Conservation (phyloP, 306 rosid species). For the Casuarina cunninghamiana region DNA sequence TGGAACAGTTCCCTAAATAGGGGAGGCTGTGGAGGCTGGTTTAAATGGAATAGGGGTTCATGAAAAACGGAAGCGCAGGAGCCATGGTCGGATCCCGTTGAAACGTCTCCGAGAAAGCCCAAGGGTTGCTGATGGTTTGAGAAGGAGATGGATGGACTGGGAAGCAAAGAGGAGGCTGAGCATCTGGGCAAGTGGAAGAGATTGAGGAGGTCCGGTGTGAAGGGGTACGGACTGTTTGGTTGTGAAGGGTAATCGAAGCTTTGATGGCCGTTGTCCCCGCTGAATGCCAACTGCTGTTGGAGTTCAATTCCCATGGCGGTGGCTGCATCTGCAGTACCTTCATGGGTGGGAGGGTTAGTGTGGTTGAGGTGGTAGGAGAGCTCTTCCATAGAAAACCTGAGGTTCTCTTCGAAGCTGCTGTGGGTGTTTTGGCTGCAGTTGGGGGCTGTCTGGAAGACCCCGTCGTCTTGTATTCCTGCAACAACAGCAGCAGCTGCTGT, state of each 20-base stretch:
- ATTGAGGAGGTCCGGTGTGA: constrained; percentile 69
- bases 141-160: constrained; percentile 48
- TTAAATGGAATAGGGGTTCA: constrained; percentile 76
- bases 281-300: constrained; percentile 47
- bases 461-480: constrained; percentile 15
- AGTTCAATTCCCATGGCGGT: constrained; percentile 44
- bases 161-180: constrained; percentile 57
- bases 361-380: constrained; percentile 39
- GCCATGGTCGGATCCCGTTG: constrained; percentile 44
- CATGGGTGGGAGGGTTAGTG: constrained; percentile 42
- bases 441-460: constrained; percentile 22
- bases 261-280: constrained; percentile 26
- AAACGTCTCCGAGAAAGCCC: constrained; percentile 55
- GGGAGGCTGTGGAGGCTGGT: constrained; percentile 91
- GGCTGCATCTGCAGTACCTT: constrained; percentile 22
- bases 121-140: constrained; percentile 50
- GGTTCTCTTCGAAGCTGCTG: constrained; percentile 45
- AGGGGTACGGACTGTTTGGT: constrained; percentile 17
- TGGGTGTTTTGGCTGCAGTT: constrained; percentile 1
- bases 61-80: constrained; percentile 50
- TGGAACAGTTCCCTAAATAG: constrained; percentile 66
- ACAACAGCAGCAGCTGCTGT: constrained; percentile 15
- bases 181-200: constrained; percentile 66
- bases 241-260: constrained; percentile 31
- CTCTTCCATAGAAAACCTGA: constrained; percentile 55